phyloP scores from a whole-genome alignment of 495 filamentous ascomycete genomes.

The Friedmanniomyces simplex region DNA sequence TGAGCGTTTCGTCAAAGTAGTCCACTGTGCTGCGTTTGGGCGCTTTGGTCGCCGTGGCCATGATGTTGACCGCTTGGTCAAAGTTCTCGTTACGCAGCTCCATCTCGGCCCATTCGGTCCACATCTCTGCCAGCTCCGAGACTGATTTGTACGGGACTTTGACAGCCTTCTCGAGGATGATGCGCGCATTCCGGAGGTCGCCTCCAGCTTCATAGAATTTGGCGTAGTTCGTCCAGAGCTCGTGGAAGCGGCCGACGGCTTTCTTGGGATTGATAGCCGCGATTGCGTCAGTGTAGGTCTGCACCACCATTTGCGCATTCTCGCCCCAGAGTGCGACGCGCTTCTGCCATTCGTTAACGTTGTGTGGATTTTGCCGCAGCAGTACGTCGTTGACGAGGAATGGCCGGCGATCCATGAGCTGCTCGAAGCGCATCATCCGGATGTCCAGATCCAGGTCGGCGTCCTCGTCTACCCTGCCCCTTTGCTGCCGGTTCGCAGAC shows the following conservation, averaged over 20 bases:
- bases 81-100: conserved; percentile 93
- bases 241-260: conserved; percentile 85
- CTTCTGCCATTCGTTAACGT: conserved; percentile 95
- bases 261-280: conserved; percentile 88
- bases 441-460: conserved; percentile 95
- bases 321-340: conserved; percentile 89
- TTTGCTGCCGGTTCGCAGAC: conserved; percentile 69
- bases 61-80: conserved; percentile 84
- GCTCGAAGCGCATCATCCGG: conserved; percentile 95
- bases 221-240: conserved; percentile 94
- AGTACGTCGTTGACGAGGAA: conserved; percentile 97
- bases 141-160: conserved; percentile 96
- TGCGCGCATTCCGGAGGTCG: conserved; percentile 71
- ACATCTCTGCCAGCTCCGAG: conserved; percentile 89
- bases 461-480: conserved; percentile 69
- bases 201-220: conserved; percentile 92
- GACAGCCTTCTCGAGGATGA: conserved; percentile 95
- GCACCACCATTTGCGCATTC: conserved; percentile 80
- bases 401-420: conserved; percentile 91
- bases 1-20: conserved; percentile 92
- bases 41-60: conserved; percentile 93
- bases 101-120: conserved; percentile 98
- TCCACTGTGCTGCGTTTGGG: conserved; percentile 92
- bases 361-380: conserved; percentile 91
- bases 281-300: conserved; percentile 93